Percentiles rank a stretch among this genome's conserved stretches.
Conservation (phyloP, 1,139 yeast genomes). For the Hemisphaericaspora subhashii region DNA sequence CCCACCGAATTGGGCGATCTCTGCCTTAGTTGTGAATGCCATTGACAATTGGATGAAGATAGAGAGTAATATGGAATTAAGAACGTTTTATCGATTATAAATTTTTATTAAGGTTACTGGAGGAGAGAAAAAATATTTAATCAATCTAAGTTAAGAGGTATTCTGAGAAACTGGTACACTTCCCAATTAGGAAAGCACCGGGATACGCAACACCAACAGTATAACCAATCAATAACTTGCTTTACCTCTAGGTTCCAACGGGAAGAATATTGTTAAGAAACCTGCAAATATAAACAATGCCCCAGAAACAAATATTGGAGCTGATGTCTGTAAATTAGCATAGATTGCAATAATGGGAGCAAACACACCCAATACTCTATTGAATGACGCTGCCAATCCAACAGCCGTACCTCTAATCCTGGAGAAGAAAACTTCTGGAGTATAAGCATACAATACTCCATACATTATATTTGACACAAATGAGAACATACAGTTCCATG, state of each 20-base stretch:
- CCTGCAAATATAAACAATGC: slow-evolving; percentile 41
- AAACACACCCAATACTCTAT: slow-evolving; percentile 43
- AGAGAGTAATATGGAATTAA: too few species aligned
- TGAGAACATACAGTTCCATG: slow-evolving; percentile 46
- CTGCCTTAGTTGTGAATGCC: slow-evolving; percentile 55
- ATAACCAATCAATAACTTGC: slow-evolving; percentile 12
- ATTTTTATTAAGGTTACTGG: too few species aligned
- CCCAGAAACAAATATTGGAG: slow-evolving; percentile 46
- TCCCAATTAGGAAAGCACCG: background rate
- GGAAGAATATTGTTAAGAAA: slow-evolving; percentile 34
- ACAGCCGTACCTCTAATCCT: slow-evolving; percentile 44
- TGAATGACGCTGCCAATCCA: slow-evolving; percentile 44
- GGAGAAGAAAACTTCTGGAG: slow-evolving; percentile 45
- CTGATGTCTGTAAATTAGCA: slow-evolving; percentile 43
- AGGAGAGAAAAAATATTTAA: too few species aligned
- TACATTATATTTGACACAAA: slow-evolving; percentile 44
- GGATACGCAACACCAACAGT: background rate
- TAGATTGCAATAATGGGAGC: slow-evolving; percentile 47
- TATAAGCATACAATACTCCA: slow-evolving; percentile 46
- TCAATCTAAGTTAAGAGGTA: too few species aligned
- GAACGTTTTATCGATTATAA: too few species aligned
- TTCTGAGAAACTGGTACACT: background rate
- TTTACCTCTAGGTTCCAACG: slow-evolving; percentile 40
- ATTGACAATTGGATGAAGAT: too few species aligned
- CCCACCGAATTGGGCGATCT: slow-evolving; percentile 74